Evolutionary conservation across 768 basidiomycete species (phyloP).

Genomic region (Pleurotus pulmonarius): DNA sequence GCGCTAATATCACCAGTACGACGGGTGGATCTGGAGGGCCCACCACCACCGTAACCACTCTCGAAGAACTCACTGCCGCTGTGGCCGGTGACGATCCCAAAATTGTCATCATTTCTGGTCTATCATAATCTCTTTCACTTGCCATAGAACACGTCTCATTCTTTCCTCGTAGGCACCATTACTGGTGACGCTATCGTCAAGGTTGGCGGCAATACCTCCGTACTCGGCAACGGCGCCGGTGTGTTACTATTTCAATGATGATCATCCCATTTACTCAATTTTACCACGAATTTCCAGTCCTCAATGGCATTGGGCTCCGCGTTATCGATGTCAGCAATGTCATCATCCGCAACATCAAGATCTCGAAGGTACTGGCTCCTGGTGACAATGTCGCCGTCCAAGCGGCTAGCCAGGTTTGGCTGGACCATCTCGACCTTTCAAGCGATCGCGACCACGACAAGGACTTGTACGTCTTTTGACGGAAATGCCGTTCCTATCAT

Average conservation of each 20-base stretch:
- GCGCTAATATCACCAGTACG: slow-evolving; percentile 23
- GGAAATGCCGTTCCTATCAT: not conserved
- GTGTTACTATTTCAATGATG: not conserved
- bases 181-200: slow-evolving; percentile 38
- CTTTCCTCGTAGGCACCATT: slow-evolving; percentile 28
- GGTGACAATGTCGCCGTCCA: slow-evolving; percentile 45
- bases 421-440: slow-evolving; percentile 42
- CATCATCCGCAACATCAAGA: slow-evolving; percentile 46
- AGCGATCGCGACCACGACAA: slow-evolving; percentile 43
- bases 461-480: slow-evolving; percentile 22
- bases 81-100: slow-evolving; percentile 36
- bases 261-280: not conserved
- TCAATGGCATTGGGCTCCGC: slow-evolving; percentile 41
- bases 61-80: slow-evolving; percentile 36
- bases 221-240: slow-evolving; percentile 31
- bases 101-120: slow-evolving; percentile 42
- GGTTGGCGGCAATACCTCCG: slow-evolving; percentile 40
- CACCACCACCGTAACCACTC: slow-evolving; percentile 38
- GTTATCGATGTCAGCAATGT: slow-evolving; percentile 38
- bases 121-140: not conserved
- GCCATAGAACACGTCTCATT: not conserved
- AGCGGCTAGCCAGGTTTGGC: slow-evolving; percentile 35
- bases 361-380: slow-evolving; percentile 41
- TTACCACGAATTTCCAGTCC: slow-evolving; percentile 21
- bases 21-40: slow-evolving; percentile 42